These are phyloP conservation scores for Auricularia cornea DNA, from an alignment of 768 basidiomycete genomes.

Conservation along the genomic window DNA sequence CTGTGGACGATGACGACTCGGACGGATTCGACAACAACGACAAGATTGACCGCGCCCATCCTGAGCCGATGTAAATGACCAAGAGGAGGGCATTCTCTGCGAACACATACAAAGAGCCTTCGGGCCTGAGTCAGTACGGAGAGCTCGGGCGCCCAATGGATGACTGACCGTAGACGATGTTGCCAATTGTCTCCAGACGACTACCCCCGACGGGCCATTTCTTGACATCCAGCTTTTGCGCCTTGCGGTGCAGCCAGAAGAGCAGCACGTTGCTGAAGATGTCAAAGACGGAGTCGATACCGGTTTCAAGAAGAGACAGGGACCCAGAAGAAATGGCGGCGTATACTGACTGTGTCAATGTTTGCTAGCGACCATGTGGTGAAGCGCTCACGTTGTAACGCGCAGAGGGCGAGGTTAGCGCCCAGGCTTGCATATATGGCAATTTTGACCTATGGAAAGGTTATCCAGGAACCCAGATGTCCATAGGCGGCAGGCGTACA, in stretches of 20 bases:
- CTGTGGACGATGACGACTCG: slow-evolving; percentile 57
- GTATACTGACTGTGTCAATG: slow-evolving; percentile 45
- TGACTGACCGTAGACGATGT: slow-evolving; percentile 73
- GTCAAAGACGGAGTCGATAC: slow-evolving; percentile 81
- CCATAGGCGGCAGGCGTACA: slow-evolving; percentile 23
- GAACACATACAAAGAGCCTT: slow-evolving; percentile 1
- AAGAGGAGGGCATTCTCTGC: too few relatives aligned
- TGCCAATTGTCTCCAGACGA: slow-evolving; percentile 84
- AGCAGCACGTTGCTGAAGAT: slow-evolving; percentile 77
- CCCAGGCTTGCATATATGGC: slow-evolving; percentile 80
- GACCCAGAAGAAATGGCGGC: slow-evolving; percentile 81
- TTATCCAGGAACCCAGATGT: not conserved
- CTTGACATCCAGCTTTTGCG: slow-evolving; percentile 59
- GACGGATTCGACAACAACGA: slow-evolving; percentile 82
- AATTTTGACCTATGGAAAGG: slow-evolving; percentile 59
- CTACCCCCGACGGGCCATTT: slow-evolving; percentile 91
- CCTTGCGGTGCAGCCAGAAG: slow-evolving; percentile 69
- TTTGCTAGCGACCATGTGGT: too few relatives aligned
- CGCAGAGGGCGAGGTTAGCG: slow-evolving; percentile 63
- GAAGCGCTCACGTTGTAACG: slow-evolving; percentile 53
- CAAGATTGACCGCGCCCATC: slow-evolving; percentile 87
- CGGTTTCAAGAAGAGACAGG: slow-evolving; percentile 81
- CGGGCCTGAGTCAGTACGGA: too few relatives aligned
- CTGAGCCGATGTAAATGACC: slow-evolving; percentile 27
- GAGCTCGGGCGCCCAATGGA: too few relatives aligned